Base-by-base conservation (phyloP, 805 yeast species). In the Vanderwaltozyma yarrowii region DNA sequence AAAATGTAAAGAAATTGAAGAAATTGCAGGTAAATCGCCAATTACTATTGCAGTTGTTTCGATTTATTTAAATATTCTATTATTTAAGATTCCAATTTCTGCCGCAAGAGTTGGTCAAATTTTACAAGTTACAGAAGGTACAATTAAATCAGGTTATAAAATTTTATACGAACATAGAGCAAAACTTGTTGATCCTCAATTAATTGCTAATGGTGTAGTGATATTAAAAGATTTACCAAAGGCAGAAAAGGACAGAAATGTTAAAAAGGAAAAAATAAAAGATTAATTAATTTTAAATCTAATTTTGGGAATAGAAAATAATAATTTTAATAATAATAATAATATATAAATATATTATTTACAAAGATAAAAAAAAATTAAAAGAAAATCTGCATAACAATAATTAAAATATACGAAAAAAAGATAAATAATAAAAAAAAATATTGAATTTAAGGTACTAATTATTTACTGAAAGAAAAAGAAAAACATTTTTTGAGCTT, bases 41-140 rank as follows among this genome's bases (percentile, higher is more conserved):
- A 88, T 88, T 38, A 89, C 98, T 27, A 86, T 92, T 54, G 96
- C 97, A 0, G 97, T 97, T 7, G 94, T 96, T 1, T 94, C 92
- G 5, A 89, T 92, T 35, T 92, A 89, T 63, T 80, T 92, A 83
- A 84, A 95, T 6, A 82, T 89, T 4, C 66, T 84, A n/a, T 65
- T 92, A n/a, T 88, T 88, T 58, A 82, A 82, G 32, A 78, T 80
- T 26, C 81, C 77, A 36, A 67, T 85, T 27, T 68, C 82, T 3
- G 88, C 95, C 0, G 64, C 80, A 2, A 81, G 76, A 52, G 89
- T 92, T 40, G 84, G 95, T 11, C 95, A 86, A 49, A 83, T 83
- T 50, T 76, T 96, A 14, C 97, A 96, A 49, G 97, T 92, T 15
- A 83, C 95, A 52, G 98, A 92, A 57, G 96, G 97, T 48, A 92